Conservation (phyloP, 2,329 filamentous ascomycete species). For the Trichoderma koningii region DNA sequence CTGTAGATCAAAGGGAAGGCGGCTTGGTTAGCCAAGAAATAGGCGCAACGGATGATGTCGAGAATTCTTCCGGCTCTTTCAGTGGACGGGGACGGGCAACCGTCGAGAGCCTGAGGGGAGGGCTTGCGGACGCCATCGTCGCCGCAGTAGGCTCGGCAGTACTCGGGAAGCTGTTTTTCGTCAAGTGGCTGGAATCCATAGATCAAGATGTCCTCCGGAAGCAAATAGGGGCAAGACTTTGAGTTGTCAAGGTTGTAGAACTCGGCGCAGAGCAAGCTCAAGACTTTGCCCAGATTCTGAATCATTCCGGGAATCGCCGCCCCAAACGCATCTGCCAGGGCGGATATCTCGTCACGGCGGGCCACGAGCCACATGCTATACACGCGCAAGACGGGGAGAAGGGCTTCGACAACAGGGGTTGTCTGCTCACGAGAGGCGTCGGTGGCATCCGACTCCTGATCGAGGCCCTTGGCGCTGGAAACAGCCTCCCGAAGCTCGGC, state of each 20-base stretch:
- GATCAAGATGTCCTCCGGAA: slow-evolving; percentile 53
- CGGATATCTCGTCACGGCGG: slow-evolving; percentile 49
- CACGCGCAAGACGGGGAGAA: slow-evolving; percentile 56
- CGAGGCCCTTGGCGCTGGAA: slow-evolving; percentile 29
- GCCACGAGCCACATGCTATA: slow-evolving; percentile 57
- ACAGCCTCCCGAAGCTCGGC: slow-evolving; percentile 59
- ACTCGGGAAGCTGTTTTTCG: slow-evolving; percentile 42
- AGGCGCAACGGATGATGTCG: slow-evolving; percentile 52
- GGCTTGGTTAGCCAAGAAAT: slow-evolving; percentile 48
- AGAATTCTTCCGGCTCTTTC: slow-evolving; percentile 51
- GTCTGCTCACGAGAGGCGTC: slow-evolving; percentile 37
- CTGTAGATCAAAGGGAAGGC: slow-evolving; percentile 43
- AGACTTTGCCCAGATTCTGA: slow-evolving; percentile 48
- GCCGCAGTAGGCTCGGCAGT: slow-evolving; percentile 44
- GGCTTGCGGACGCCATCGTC: slow-evolving; percentile 45
- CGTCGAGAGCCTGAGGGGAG: slow-evolving; percentile 39
- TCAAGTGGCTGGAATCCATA: slow-evolving; percentile 49
- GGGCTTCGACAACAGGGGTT: slow-evolving; percentile 41
- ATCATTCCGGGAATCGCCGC: slow-evolving; percentile 51
- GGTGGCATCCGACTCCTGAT: slow-evolving; percentile 33
- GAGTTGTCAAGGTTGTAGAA: slow-evolving; percentile 45
- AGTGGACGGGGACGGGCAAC: slow-evolving; percentile 38
- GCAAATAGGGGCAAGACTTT: slow-evolving; percentile 50
- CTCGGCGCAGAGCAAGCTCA: slow-evolving; percentile 52
- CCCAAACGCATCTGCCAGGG: slow-evolving; percentile 49